Conservation (phyloP, 345 rosid species). For the Psidium friedrichsthalianum region DNA sequence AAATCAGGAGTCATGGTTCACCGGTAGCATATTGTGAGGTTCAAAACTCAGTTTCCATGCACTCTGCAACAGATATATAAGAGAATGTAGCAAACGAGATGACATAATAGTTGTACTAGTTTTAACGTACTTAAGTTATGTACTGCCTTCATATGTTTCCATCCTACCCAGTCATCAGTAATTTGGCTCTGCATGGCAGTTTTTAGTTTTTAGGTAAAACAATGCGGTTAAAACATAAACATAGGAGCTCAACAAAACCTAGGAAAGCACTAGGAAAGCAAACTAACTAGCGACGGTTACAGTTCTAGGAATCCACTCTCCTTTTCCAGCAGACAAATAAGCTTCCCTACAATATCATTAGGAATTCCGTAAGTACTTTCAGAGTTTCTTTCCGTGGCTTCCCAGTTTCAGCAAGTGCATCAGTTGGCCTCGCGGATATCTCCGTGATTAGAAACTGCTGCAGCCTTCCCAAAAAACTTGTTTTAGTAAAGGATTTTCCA, state of each 20-base stretch:
- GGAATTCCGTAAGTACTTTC: too few species aligned
- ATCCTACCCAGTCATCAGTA: not conserved
- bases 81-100: not conserved
- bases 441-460: too few species aligned
- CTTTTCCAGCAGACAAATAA: too few species aligned
- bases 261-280: not conserved
- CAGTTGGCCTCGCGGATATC: too few species aligned
- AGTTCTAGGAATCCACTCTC: too few species aligned
- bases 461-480: too few species aligned
- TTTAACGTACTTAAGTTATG: not conserved
- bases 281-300: not conserved
- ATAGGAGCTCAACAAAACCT: not conserved
- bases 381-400: too few species aligned
- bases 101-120: not conserved
- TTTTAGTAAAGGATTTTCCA: too few species aligned
- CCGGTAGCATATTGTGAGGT: not conserved
- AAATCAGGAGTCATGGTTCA: not conserved
- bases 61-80: not conserved
- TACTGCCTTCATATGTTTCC: not conserved
- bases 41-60: not conserved
- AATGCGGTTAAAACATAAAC: too few species aligned
- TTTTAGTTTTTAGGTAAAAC: accelerated
- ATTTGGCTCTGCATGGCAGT: not conserved
- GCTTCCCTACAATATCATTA: too few species aligned
- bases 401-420: too few species aligned